Evolutionary conservation across 1,139 yeast species (phyloP), one percentile per base, ranked within the genome.

Genomic region (Hemisphaericaspora lyxosophila): DNA sequence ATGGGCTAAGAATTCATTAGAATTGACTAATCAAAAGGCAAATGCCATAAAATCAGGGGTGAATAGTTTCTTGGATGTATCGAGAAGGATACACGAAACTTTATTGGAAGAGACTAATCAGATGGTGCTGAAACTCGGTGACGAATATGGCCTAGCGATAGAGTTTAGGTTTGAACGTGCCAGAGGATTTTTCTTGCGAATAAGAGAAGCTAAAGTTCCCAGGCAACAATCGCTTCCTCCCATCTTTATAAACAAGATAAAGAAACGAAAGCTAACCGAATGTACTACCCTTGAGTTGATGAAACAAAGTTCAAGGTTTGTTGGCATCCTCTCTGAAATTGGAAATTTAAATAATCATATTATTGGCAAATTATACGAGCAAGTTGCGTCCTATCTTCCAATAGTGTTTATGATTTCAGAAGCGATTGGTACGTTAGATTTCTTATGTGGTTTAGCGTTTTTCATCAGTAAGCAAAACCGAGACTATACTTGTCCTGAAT

Each of bases 31-130:
- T 42, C 78, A 72, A 43, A 61, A 61, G 43, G 60, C 70, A 28
- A 68, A 68, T 49, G 77, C 78, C 0, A 64, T 73, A 0, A 67
- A 58, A 42, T 49, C 62, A 22, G 77, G 76, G 0, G 50, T 56
- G 2, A 73, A 73, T 50, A 78, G 79, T 0, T 51, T 73, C 17
- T 49, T 74, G 2, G 78, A 71, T 49, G 64, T 70, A 0, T 67
- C 75, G 1, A 56, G 78, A 32, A 62, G 63, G 41, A 43, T 72
- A 0, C 70, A 71, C 36, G 61, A 65, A 36, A 57, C 53, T 5
- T 50, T 62, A 5, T 50, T 64, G 7, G 67, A 66, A 30, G 73
- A 70, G 39, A 56, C 69, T 6, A 36, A 61, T 3, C 44, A 50
- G 8, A 49, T 51, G 4, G 51, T 65, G 1, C 51, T 51, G 1